Percentiles rank a stretch among this genome's conserved stretches.
Conservation (phyloP, 352 stramenopile species). For the Globisporangium abappressorium region DNA sequence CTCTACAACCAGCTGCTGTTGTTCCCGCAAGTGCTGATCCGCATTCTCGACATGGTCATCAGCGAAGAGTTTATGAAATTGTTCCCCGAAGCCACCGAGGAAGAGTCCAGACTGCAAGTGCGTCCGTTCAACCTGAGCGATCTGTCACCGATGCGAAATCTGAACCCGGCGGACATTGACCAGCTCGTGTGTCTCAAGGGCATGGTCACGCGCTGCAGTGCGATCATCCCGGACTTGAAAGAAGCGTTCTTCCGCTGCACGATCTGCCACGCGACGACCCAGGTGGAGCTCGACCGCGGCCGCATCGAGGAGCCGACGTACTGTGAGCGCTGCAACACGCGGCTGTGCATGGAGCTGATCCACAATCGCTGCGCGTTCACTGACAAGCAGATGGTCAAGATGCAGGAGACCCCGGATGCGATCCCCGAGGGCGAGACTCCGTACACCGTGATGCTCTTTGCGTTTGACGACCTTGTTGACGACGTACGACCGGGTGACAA, state of each 20-base stretch:
- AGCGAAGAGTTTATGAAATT: slow-evolving; percentile 87
- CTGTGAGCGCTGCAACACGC: slow-evolving; percentile 88
- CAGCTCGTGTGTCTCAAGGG: slow-evolving; percentile 95
- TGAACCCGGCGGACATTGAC: slow-evolving; percentile 98
- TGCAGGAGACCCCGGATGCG: slow-evolving; percentile 97
- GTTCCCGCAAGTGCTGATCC: slow-evolving; percentile 95
- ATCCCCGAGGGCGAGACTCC: slow-evolving; percentile 99
- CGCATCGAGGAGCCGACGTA: slow-evolving; percentile 94
- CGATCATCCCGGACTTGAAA: slow-evolving; percentile 98
- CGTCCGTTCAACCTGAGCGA: slow-evolving; percentile 96
- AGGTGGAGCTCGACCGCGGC: slow-evolving; percentile 94
- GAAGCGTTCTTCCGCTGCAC: slow-evolving; percentile 96
- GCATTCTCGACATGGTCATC: slow-evolving; percentile 96
- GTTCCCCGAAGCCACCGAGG: slow-evolving; percentile 44
- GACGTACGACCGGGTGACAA: slow-evolving; percentile 96
- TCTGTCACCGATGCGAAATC: slow-evolving; percentile 92
- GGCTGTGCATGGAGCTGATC: slow-evolving; percentile 93
- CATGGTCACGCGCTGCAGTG: slow-evolving; percentile 97
- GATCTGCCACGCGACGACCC: slow-evolving; percentile 88
- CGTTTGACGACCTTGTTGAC: slow-evolving; percentile 98
- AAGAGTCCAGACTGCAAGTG: slow-evolving; percentile 88
- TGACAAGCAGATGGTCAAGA: slow-evolving; percentile 98
- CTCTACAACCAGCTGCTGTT: slow-evolving; percentile 97
- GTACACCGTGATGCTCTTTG: slow-evolving; percentile 96
- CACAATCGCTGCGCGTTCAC: slow-evolving; percentile 98